phyloP scores from a whole-genome alignment of 2,329 filamentous ascomycete species.

The Fusarium sp. region DNA sequence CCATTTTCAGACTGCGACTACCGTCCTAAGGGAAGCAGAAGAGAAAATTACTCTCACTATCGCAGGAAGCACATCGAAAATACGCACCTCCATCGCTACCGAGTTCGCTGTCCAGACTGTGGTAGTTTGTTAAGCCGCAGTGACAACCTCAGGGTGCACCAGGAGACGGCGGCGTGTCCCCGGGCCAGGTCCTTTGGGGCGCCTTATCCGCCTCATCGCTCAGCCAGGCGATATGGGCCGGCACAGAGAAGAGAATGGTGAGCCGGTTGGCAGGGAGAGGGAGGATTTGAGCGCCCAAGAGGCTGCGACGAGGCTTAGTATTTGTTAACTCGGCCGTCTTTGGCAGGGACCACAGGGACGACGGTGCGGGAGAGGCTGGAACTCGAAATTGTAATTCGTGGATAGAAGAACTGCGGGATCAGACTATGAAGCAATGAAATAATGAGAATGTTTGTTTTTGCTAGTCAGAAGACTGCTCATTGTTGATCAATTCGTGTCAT shows the following conservation, averaged over 20 bases:
- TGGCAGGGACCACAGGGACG: background rate
- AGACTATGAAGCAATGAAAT: background rate
- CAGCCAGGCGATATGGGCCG: background rate
- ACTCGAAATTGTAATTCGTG: background rate
- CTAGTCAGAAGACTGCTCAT: background rate
- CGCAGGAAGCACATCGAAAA: background rate
- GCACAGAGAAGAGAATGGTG: background rate
- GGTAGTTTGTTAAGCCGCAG: background rate
- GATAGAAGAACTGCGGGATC: background rate
- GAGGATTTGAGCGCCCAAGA: background rate
- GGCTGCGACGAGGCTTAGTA: background rate
- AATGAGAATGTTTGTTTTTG: background rate
- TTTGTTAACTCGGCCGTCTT: background rate
- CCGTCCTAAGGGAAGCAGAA: background rate
- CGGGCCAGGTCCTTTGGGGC: background rate
- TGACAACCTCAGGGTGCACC: slow-evolving; percentile 7
- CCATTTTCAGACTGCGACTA: background rate
- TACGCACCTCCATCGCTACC: background rate
- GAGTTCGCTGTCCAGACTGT: background rate
- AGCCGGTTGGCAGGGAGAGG: background rate
- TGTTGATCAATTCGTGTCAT: background rate
- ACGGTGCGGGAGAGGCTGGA: background rate
- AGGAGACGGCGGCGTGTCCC: background rate
- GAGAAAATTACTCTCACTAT: background rate
- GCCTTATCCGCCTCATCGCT: background rate